Evolutionary conservation across 495 filamentous ascomycete genomes (phyloP).

Genomic region (Opeltia flavorubescens): DNA sequence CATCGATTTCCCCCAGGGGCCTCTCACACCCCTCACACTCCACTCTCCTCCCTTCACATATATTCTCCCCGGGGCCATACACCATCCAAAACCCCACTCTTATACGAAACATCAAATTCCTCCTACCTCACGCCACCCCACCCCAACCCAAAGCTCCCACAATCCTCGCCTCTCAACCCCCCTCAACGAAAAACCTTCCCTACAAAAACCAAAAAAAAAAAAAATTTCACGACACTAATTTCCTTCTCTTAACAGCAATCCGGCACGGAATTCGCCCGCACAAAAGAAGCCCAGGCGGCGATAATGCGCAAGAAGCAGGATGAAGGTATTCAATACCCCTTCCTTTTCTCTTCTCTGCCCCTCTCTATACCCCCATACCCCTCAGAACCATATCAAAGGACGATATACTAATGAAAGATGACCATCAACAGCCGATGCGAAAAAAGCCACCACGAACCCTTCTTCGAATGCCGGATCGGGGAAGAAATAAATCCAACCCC

Average conservation of each 20-base stretch:
- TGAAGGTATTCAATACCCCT: no score
- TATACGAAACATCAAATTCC: no score
- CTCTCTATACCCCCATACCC: conserved; percentile 9
- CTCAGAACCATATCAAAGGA: conserved; percentile 1
- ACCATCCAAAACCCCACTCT: no score
- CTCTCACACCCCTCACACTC: no score
- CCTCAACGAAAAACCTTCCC: no score
- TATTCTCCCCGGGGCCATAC: no score
- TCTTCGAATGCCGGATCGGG: background rate
- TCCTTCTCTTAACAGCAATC: conserved; percentile 27
- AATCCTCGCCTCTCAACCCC: no score
- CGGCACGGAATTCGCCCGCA: conserved; percentile 54
- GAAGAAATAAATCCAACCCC: conserved; percentile 4
- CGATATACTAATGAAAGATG: background rate
- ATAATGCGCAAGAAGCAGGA: conserved; percentile 88
- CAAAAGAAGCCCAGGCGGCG: conserved; percentile 62
- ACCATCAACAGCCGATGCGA: background rate
- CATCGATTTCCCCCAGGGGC: background rate
- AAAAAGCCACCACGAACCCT: background rate
- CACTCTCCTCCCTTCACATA: no score
- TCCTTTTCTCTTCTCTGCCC: conserved; percentile 12
- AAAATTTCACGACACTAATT: no score
- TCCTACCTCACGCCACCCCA: no score
- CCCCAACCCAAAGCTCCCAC: no score
- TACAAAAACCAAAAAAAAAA: background rate